Conservation (phyloP, 345 rosid genomes). For the Alliaria petiolata region DNA sequence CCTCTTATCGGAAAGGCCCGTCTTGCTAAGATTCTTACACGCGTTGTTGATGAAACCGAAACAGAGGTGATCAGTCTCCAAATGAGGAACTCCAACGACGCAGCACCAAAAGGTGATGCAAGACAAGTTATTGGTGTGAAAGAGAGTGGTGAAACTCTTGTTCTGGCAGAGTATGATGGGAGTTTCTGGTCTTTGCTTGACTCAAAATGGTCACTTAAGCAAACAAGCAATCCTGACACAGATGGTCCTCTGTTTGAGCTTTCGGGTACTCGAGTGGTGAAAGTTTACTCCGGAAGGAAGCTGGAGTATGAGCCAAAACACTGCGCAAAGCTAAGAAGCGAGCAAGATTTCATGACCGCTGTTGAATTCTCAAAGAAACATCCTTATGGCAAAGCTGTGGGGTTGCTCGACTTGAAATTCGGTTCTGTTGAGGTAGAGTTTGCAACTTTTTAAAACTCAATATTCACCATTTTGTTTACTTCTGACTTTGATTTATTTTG, state of each 20-base stretch:
- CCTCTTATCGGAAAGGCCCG: conserved; percentile 47
- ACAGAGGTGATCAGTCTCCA: conserved; percentile 70
- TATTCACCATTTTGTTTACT: not conserved
- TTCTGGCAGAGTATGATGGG: conserved; percentile 54
- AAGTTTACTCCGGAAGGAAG: conserved; percentile 58
- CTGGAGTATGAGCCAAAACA: conserved; percentile 67
- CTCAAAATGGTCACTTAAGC: conserved; percentile 60
- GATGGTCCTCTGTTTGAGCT: conserved; percentile 63
- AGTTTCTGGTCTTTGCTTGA: conserved; percentile 66
- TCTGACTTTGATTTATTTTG: not conserved
- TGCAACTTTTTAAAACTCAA: not conserved
- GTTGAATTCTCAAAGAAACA: conserved; percentile 67
- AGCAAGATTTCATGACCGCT: conserved; percentile 64
- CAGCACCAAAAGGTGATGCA: conserved; percentile 23
- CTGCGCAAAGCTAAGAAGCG: conserved; percentile 42
- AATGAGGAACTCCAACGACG: conserved; percentile 58
- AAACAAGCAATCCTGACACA: conserved; percentile 27
- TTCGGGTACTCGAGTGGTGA: conserved; percentile 56
- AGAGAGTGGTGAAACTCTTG: conserved; percentile 51
- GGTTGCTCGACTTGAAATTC: conserved; percentile 67
- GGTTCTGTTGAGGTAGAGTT: conserved; percentile 54
- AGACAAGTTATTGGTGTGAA: conserved; percentile 66
- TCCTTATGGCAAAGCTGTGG: conserved; percentile 87
- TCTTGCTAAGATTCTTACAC: conserved; percentile 42
- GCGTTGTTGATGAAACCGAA: conserved; percentile 48